Base-by-base conservation (phyloP, 306 rosid genomes). In the Trifolium pratense region DNA sequence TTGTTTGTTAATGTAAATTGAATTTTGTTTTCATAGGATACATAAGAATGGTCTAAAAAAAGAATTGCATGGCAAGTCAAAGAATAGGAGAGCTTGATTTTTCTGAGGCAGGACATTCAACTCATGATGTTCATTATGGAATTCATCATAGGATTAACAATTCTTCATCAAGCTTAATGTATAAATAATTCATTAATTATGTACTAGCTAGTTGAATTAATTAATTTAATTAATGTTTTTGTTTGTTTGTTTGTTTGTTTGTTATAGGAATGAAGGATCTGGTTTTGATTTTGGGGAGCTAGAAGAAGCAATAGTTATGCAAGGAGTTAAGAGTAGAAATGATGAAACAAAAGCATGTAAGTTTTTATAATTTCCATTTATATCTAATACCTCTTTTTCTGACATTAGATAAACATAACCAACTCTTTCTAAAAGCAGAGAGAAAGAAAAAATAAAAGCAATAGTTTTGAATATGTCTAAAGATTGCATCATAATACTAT, bases 281-380 rank as follows among this genome's bases (percentile, higher is more conserved):
- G 82, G 85, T 81, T 93, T 89, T 86, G 89, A 83, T 80, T 93
- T 89, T 79, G 97, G 94, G 64, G 97, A 88, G 88, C 86, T 93
- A 63, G 94, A 91, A 80, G 91, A 93, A 83, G 98, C 97, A 75
- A 89, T 93, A 45, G 90, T 83, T 40, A 80, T 92, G 78, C 97
- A 88, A 80, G 96, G 92, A 73, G 81, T 91, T 39, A 86, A 86
- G 78, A 68, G 78, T 23, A 75, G 88, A 80, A 85, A 89, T 85
- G 91, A 93, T 86, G 97, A 88, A 78, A 74, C 79, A 49, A 89
- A 87, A 94, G 85, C 87, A 94, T 71, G 91, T 87, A 82, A 58
- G 88, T 29, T 29, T 29, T 29, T 3, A 29, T 75, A 13, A 36
- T 34, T 34, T 63, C 59, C 71, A 57, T 79, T 55, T 46, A 23